phyloP scores from a whole-genome alignment of 495 filamentous ascomycete genomes.

The Halenospora varia region DNA sequence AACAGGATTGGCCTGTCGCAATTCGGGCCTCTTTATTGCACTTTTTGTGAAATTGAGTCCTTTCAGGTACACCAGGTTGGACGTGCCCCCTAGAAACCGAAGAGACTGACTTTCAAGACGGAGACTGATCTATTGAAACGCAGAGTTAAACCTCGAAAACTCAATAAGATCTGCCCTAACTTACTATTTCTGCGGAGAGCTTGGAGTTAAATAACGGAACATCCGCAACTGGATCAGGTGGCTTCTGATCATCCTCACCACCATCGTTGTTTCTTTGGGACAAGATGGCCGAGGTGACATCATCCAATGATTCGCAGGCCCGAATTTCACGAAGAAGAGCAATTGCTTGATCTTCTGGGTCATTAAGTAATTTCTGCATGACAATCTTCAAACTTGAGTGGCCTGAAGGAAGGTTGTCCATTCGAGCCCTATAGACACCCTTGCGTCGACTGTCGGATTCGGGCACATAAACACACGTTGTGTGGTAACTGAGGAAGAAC shows the following conservation, averaged over 20 bases:
- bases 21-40: slow-evolving; percentile 41
- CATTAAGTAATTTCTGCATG: slow-evolving; percentile 89
- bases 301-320: slow-evolving; percentile 85
- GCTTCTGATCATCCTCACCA: slow-evolving; percentile 37
- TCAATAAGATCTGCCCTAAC: too few relatives aligned
- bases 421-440: slow-evolving; percentile 93
- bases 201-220: slow-evolving; percentile 68
- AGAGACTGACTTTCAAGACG: slow-evolving; percentile 83
- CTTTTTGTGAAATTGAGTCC: slow-evolving; percentile 44
- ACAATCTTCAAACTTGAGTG: slow-evolving; percentile 88
- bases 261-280: slow-evolving; percentile 36
- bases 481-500: too few relatives aligned
- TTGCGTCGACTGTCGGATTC: slow-evolving; percentile 96
- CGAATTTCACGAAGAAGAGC: slow-evolving; percentile 82
- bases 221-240: slow-evolving; percentile 31
- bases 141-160: too few relatives aligned
- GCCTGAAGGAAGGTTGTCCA: slow-evolving; percentile 80
- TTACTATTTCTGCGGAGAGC: slow-evolving; percentile 87
- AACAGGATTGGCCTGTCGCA: slow-evolving; percentile 58
- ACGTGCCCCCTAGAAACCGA: slow-evolving; percentile 92
- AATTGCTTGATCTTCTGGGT: slow-evolving; percentile 75
- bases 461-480: slow-evolving; percentile 85
- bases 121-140: too few relatives aligned
- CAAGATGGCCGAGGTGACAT: slow-evolving; percentile 79
- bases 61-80: slow-evolving; percentile 82